Evolutionary conservation across 352 stramenopile genomes (phyloP), one percentile per base, ranked within the genome.

Genomic region (Phytopythium boreale): DNA sequence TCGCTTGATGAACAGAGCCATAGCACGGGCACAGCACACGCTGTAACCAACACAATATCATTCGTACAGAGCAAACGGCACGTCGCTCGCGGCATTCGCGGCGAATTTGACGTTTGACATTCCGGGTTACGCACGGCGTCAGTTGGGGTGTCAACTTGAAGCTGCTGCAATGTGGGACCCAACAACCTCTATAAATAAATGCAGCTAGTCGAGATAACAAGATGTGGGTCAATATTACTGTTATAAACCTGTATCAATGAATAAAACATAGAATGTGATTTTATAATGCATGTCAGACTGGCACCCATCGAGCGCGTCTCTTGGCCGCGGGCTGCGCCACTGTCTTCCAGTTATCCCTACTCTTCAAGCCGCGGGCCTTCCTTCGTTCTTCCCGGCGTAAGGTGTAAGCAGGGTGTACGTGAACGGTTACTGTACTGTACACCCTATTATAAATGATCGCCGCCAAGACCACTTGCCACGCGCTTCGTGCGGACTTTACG

Each of bases 71-170:
- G 39, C n/a, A 17, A 29, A 19, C 1, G 10, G n/a, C 44, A 29
- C 44, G 44, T 51, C 44, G 44, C 11, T 51, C n/a, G 44, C 44
- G 44, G 44, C 9, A 2, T 51, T 51, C 2, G 44, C 9, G 29
- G 44, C 44, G 44, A n/a, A 51, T 9, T 51, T 11, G 44, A 51
- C 44, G 44, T 51, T 51, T 29, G 44, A 51, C 43, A 51, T 27
- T 14, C 6, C 6, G 34, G 34, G 11, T 39, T 39, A 39, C 34
- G 34, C 34, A 39, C 34, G 10, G 34, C 34, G 34, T 10, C 34
- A 39, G 34, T 39, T 39, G 34, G 34, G 10, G 34, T 39, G 10
- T 1, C 34, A 15, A 7, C 6, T 51, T 51, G 44, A 51, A 51
- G 44, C 44, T 29, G 44, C 17, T n/a, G 20, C n/a, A 17, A 9